These are phyloP conservation scores for Hygrophila difformis DNA, from an alignment of 257 asterid species.

Conservation along the genomic window DNA sequence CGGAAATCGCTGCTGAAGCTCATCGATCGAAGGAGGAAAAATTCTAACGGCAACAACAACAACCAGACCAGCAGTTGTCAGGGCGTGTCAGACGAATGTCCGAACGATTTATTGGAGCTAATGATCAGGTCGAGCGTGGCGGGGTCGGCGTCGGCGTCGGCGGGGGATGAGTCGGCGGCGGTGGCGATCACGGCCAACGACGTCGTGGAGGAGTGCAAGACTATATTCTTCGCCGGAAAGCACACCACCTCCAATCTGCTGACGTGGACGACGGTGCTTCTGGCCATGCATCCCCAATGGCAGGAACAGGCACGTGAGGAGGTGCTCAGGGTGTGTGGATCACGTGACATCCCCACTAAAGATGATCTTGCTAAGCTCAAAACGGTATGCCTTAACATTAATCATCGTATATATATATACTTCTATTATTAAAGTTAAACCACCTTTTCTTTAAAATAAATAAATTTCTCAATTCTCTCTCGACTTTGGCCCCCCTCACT, in stretches of 20 bases:
- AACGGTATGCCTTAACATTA: constrained; percentile 38
- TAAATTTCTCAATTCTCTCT: no score
- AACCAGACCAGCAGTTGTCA: background rate
- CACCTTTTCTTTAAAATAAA: no score
- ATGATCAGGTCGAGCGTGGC: constrained; percentile 60
- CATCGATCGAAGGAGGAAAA: constrained; percentile 26
- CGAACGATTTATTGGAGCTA: constrained; percentile 65
- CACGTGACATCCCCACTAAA: constrained; percentile 73
- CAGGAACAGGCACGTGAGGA: constrained; percentile 99
- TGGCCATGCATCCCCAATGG: constrained; percentile 95
- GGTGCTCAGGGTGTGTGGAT: constrained; percentile 70
- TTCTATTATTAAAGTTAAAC: no score
- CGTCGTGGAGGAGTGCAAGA: constrained; percentile 92
- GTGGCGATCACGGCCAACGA: constrained; percentile 39
- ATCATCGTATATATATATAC: no score
- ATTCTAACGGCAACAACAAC: no score
- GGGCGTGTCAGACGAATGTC: constrained; percentile 36
- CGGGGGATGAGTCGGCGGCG: background rate
- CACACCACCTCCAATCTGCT: constrained; percentile 82
- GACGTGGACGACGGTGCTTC: constrained; percentile 80
- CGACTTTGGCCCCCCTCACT: no score
- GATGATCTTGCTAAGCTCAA: constrained; percentile 70
- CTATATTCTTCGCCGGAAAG: constrained; percentile 84
- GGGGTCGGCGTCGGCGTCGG: no score
- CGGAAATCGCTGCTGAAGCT: constrained; percentile 58